A percentile compares a stretch with the other conserved stretches of the same genome.
These are phyloP conservation scores for Euphrasia confusa DNA, from an alignment of 257 asterid genomes.

Conservation along the genomic window DNA sequence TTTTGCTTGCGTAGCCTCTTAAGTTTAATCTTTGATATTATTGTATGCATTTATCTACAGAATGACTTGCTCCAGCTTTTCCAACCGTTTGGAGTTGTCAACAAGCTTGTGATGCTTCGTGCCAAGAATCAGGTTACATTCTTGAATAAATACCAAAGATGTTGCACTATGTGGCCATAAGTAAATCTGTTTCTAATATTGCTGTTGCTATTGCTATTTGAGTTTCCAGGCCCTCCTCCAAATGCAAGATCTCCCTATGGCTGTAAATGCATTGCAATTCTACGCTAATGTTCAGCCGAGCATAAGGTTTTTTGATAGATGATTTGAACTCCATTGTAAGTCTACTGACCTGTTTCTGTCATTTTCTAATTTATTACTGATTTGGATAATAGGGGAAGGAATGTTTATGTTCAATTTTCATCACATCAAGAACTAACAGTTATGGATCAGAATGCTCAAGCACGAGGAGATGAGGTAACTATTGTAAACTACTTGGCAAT, in stretches of 20 bases:
- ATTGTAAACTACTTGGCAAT: slow-evolving; percentile 16
- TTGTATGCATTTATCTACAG: slow-evolving; percentile 37
- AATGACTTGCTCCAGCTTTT: slow-evolving; percentile 94
- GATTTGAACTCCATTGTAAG: slow-evolving; percentile 18
- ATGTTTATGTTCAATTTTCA: slow-evolving; percentile 90
- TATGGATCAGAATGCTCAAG: slow-evolving; percentile 85
- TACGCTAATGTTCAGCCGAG: slow-evolving; percentile 84
- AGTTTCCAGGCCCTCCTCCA: slow-evolving; percentile 86
- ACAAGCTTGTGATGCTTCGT: slow-evolving; percentile 96
- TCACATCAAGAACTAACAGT: slow-evolving; percentile 97
- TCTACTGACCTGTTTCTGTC: slow-evolving; percentile 1
- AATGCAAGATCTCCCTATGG: slow-evolving; percentile 93
- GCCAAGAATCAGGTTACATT: slow-evolving; percentile 87
- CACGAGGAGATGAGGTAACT: slow-evolving; percentile 94
- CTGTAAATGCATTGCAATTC: slow-evolving; percentile 82
- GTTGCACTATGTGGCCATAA: slow-evolving; percentile 20
- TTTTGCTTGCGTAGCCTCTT: not conserved
- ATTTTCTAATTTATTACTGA: slow-evolving; percentile 18
- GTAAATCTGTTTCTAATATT: slow-evolving; percentile 19
- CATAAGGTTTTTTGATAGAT: slow-evolving; percentile 50
- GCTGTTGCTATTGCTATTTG: slow-evolving; percentile 1
- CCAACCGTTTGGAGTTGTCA: slow-evolving; percentile 92
- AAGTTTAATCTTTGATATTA: slow-evolving; percentile 8
- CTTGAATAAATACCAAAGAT: slow-evolving; percentile 15
- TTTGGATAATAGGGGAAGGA: slow-evolving; percentile 69